Conservation (phyloP, 2,329 filamentous ascomycete species). For the Fusarium foetens region DNA sequence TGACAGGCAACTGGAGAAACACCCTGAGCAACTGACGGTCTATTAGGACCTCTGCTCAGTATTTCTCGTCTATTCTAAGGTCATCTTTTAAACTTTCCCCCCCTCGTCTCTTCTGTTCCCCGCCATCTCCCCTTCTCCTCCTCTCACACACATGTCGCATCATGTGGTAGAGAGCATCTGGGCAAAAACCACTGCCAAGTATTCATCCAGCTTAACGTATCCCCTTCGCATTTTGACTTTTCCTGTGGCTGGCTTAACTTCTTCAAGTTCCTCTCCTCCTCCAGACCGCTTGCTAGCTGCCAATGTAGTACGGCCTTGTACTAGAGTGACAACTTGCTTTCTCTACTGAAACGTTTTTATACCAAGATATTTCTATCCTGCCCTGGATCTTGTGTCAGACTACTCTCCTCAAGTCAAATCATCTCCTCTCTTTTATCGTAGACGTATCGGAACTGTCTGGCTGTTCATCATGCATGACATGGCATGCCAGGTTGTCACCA, state of each 20-base stretch:
- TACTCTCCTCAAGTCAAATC: not conserved
- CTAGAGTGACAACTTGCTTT: not conserved
- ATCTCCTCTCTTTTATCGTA: not conserved
- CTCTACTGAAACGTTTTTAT: not conserved
- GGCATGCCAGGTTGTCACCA: conserved; percentile 10
- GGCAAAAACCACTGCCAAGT: not conserved
- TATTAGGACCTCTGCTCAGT: not conserved
- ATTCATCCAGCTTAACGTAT: not conserved
- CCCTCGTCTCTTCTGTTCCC: not conserved
- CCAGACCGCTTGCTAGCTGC: not conserved
- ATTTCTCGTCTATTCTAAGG: not conserved
- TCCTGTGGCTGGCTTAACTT: not conserved
- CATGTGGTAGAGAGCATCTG: not conserved
- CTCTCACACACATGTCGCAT: not conserved
- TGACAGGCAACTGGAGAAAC: not conserved
- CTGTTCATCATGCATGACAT: not conserved
- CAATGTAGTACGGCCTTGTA: not conserved
- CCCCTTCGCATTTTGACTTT: conserved; percentile 9
- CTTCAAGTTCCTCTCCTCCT: not conserved
- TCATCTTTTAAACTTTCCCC: too few relatives aligned
- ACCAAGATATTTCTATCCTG: not conserved
- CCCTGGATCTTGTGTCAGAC: not conserved
- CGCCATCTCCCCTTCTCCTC: not conserved
- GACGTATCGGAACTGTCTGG: not conserved
- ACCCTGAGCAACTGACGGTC: not conserved